Percentiles rank a stretch among this genome's conserved stretches.
phyloP scores from a whole-genome alignment of 768 basidiomycete species.

The Boletus coccyginus region DNA sequence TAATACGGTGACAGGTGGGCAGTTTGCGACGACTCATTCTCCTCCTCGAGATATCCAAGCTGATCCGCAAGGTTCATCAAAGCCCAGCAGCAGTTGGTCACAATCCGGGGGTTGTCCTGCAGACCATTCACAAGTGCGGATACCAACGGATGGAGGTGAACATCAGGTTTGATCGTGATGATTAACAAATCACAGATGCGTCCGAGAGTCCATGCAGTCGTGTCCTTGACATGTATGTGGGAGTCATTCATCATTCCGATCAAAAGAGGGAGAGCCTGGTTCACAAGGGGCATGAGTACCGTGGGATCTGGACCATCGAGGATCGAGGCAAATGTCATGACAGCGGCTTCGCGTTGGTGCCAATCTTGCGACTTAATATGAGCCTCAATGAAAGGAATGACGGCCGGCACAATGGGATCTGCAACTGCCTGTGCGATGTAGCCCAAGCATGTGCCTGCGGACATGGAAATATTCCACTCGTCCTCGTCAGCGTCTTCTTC shows the following conservation, averaged over 20 bases:
- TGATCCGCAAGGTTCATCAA: conserved; percentile 95
- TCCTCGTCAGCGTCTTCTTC: conserved; percentile 98
- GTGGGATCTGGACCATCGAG: conserved; percentile 92
- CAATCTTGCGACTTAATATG: conserved; percentile 92
- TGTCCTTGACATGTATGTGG: conserved; percentile 89
- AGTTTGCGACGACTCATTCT: conserved; percentile 48
- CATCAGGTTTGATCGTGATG: conserved; percentile 81
- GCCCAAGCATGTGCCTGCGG: conserved; percentile 86
- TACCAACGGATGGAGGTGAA: conserved; percentile 81
- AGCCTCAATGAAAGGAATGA: conserved; percentile 97
- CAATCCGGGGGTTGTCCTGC: conserved; percentile 77
- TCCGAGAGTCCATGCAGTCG: conserved; percentile 96
- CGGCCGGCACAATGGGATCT: conserved; percentile 85
- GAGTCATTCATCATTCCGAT: conserved; percentile 94
- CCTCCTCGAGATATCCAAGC: conserved; percentile 67
- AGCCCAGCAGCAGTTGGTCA: conserved; percentile 94
- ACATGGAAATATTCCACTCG: conserved; percentile 99
- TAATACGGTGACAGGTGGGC: conserved; percentile 86
- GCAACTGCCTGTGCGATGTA: conserved; percentile 89
- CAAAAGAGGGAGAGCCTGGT: conserved; percentile 89
- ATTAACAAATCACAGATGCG: conserved; percentile 91
- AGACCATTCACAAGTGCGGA: conserved; percentile 81
- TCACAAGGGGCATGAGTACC: conserved; percentile 85
- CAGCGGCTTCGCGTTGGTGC: conserved; percentile 94
- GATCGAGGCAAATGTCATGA: conserved; percentile 98